Base-by-base conservation (phyloP, 805 yeast species). In the Pichia eremophila region DNA sequence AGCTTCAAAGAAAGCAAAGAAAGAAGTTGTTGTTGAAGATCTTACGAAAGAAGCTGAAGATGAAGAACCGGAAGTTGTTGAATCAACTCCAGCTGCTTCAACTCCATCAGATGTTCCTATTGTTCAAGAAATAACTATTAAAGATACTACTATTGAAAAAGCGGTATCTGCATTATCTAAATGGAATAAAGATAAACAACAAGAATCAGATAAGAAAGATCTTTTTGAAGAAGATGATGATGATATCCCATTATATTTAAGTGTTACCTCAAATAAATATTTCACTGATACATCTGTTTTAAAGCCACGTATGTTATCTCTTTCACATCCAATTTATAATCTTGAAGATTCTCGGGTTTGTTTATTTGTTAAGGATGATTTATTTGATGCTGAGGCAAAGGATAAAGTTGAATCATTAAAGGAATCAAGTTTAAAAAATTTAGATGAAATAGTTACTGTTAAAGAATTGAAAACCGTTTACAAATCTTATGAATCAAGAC, bases 401-500 rank as follows among this genome's bases (percentile, higher is more conserved):
- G 72, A 69, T 46, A 56, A 66, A 48, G 68, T 78, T 46, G 83
- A 78, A 61, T 22, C 36, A n/a, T 38, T 44, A 10, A 47, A 47
- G 28, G 64, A 64, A 37, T 72, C 67, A 35, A 56, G 68, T 19
- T 67, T 77, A 32, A 74, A 77, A 22, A 65, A 75, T 38, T 64
- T 78, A 40, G 48, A 64, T 22, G 74, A 75, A 57, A 80, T 90
- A 46, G 72, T 89, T 34, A 75, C 93, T 7, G 82, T 83, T 47
- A 72, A 78, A 41, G 84, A 88, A 55, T 72, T 93, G 53, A 87
- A 87, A 64, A 85, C 89, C 34, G 84, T 83, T 51, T 91, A 80
- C 73, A 88, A 88, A 68, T 78, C 86, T n/a, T 93, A 70, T 58
- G 97, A 93, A 66, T 82, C 89, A 50, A 81, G 89, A 64, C 81